Base-by-base conservation (phyloP, 352 stramenopile species). In the Globisporangium cederbergense region DNA sequence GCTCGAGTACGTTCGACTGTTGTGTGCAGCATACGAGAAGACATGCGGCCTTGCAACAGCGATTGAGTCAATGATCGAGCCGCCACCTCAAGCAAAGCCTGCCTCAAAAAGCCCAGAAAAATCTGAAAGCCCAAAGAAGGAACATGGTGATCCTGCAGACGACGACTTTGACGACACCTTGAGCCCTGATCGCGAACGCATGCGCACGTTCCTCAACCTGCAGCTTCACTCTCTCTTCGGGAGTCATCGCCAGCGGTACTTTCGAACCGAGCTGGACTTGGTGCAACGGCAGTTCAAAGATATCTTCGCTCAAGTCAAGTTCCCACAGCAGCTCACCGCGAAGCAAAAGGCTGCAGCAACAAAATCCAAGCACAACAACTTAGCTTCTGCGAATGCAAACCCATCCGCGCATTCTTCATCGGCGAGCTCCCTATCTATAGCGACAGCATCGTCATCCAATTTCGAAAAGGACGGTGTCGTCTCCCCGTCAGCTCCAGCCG, bases 221-320 rank as follows among this genome's bases (percentile, higher is more conserved):
- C 86, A 94, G 64, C 73, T 94, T 20, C 86, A 94, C 59, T 91
- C 83, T 11, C 72, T 94, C 7, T 94, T 94, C 65, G 86, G 78
- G 0, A 86, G 71, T 42, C 86, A 94, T 64, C 83, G 77, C 0
- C 75, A 88, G 38, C 78, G 77, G 34, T 94, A 94, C 64, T 64
- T 90, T 18, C 58, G 72, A 28, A 86, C 78, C 13, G 86, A 94
- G 34, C 64, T 92, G 18, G 83, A 91, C 46, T 59, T 94, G 18
- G 57, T 88, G 7, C 75, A 90, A 55, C 46, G 60, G 3, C 72
- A 78, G 38, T 89, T 83, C 62, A 75, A 75, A 46, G 63, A 74
- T 1, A 74, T 83, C 22, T 60, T 86, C 11, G 49, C 60, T 1
- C 22, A 66, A 49, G 71, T 90, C n/a, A 67, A 74, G 53, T 91